Evolutionary conservation across 768 basidiomycete species (phyloP).

Genomic region (Kondoa subrosea): DNA sequence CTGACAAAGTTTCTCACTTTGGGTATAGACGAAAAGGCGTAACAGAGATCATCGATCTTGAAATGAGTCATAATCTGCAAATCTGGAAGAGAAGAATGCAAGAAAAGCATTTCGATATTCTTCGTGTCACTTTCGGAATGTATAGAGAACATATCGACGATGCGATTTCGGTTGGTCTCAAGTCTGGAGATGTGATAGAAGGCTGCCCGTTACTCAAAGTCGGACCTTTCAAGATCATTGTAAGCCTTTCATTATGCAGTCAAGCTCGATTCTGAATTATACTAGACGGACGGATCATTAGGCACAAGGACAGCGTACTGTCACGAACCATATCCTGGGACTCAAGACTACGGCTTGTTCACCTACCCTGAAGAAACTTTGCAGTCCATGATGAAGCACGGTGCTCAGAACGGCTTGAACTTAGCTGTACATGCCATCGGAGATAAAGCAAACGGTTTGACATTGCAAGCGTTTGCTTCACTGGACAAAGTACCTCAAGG

Average conservation of each 20-base stretch:
- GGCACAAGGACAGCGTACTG: constrained; percentile 28
- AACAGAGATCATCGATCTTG: constrained; percentile 28
- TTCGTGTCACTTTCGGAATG: constrained; percentile 25
- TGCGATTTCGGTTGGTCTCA: constrained; percentile 17
- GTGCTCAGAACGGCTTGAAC: constrained; percentile 15
- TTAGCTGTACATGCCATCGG: constrained; percentile 29
- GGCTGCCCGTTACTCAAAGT: constrained; percentile 21
- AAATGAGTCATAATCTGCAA: constrained; percentile 26
- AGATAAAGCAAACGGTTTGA: constrained; percentile 25
- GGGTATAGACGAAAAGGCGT: constrained; percentile 22
- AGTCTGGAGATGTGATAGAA: constrained; percentile 21
- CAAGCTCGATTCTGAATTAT: neutral
- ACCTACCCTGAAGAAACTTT: constrained; percentile 18
- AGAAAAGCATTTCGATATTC: constrained; percentile 13
- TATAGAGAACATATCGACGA: constrained; percentile 22
- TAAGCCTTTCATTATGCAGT: neutral
- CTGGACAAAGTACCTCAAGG: constrained; percentile 18
- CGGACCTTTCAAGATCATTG: constrained; percentile 26
- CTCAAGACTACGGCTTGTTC: constrained; percentile 20
- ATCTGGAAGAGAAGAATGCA: constrained; percentile 16
- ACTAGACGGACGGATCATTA: constrained; percentile 26
- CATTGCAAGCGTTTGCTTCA: constrained; percentile 17
- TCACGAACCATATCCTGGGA: constrained; percentile 25
- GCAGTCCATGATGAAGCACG: constrained; percentile 19
- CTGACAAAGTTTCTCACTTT: neutral